A percentile compares a stretch with the other conserved stretches of the same genome.
phyloP scores from a whole-genome alignment of 148 eudicot genomes.

The Persicaria maculosa region DNA sequence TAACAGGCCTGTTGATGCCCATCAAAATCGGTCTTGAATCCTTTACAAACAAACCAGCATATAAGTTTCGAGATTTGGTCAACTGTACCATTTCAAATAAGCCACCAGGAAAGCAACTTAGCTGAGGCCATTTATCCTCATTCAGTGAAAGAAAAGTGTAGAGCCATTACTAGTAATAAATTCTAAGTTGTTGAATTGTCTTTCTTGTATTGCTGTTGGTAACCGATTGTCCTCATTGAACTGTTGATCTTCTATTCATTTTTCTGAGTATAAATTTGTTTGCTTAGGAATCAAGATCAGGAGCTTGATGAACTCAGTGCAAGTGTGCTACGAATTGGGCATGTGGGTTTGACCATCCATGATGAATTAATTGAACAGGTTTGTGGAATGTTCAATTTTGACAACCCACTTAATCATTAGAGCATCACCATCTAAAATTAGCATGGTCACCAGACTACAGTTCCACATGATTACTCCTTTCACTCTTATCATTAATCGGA shows the following conservation, averaged over 20 bases:
- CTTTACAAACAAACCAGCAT: too few species aligned
- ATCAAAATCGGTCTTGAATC: neutral
- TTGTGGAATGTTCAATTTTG: constrained; percentile 10
- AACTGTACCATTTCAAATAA: neutral
- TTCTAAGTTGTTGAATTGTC: neutral
- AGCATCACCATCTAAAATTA: neutral
- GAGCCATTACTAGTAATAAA: neutral
- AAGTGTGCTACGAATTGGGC: constrained; percentile 85
- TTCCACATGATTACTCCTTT: neutral
- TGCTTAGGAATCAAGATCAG: constrained; percentile 85
- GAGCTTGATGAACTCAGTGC: constrained; percentile 90
- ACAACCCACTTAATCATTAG: neutral
- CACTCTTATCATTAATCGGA: neutral
- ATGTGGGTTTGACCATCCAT: constrained; percentile 84
- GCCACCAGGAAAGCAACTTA: neutral
- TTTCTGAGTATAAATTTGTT: constrained; percentile 12
- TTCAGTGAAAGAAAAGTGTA: neutral
- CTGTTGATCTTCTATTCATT: neutral
- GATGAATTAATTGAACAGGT: constrained; percentile 93
- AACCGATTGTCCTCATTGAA: neutral
- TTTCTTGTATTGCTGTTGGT: neutral
- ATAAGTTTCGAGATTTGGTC: neutral
- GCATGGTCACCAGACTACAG: neutral
- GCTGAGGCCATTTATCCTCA: neutral
- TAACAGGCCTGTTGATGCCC: too few species aligned